A percentile compares a stretch with the other conserved stretches of the same genome.
These are phyloP conservation scores for Venturia oleaginea DNA, from an alignment of 2,329 filamentous ascomycete genomes.

Conservation along the genomic window DNA sequence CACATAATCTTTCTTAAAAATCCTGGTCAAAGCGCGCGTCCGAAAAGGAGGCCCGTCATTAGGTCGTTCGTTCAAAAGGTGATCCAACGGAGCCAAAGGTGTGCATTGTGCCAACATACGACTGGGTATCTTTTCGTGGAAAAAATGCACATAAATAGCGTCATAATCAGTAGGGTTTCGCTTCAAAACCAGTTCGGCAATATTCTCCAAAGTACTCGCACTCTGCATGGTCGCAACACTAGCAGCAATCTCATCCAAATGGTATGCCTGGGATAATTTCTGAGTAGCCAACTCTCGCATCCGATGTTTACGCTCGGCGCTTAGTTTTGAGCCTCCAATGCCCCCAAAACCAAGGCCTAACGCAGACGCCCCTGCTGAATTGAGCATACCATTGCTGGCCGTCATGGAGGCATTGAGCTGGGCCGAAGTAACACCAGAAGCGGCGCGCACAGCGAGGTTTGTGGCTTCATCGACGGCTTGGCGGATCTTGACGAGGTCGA, in stretches of 20 bases:
- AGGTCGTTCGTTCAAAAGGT: conserved; percentile 57
- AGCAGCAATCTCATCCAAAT: conserved; percentile 72
- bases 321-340: conserved; percentile 56
- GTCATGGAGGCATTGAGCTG: conserved; percentile 48
- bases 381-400: conserved; percentile 42
- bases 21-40: conserved; percentile 63
- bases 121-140: conserved; percentile 80
- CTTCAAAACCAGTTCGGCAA: conserved; percentile 63
- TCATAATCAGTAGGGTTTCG: conserved; percentile 58
- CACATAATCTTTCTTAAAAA: conserved; percentile 66
- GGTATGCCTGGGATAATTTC: conserved; percentile 68
- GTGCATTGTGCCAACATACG: conserved; percentile 64
- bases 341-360: conserved; percentile 48
- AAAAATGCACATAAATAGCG: conserved; percentile 84
- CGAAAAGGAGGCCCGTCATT: conserved; percentile 58
- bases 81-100: conserved; percentile 54
- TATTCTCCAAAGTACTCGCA: conserved; percentile 66
- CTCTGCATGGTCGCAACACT: conserved; percentile 80
- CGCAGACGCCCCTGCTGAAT: conserved; percentile 41
- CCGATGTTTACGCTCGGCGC: conserved; percentile 64
- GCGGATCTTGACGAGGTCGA: conserved; percentile 75
- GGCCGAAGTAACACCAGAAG: conserved; percentile 60
- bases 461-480: conserved; percentile 72
- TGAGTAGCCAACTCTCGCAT: conserved; percentile 75
- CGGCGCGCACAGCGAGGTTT: conserved; percentile 66